Percentiles rank a stretch among this genome's conserved stretches.
Evolutionary conservation across 2,329 filamentous ascomycete genomes (phyloP).

Genomic region (Diaporthe sp.): DNA sequence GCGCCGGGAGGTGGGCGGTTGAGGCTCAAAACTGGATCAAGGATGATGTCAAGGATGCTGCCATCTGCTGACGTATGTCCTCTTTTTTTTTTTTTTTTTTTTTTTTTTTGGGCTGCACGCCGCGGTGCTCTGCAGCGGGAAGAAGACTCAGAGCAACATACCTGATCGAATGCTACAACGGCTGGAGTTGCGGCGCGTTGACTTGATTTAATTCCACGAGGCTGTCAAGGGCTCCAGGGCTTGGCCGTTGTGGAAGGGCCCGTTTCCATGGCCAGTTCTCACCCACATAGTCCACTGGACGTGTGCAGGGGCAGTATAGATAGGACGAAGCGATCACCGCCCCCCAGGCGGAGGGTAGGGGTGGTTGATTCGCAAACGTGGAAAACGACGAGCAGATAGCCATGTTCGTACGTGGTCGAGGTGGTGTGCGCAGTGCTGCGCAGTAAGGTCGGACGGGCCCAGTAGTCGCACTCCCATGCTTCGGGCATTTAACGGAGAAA

Average conservation of each 20-base stretch:
- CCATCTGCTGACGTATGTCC: background rate
- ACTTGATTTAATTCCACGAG: background rate
- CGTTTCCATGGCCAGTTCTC: background rate
- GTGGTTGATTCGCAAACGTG: background rate
- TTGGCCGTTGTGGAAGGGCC: background rate
- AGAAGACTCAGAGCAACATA: background rate
- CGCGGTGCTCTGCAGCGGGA: background rate
- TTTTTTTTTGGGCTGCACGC: background rate
- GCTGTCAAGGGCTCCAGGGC: background rate
- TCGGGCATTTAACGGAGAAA: slow-evolving; percentile 29
- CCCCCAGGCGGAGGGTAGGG: background rate
- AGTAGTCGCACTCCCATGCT: slow-evolving; percentile 7
- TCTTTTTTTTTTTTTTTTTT: too few species aligned
- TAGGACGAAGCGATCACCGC: slow-evolving; percentile 1
- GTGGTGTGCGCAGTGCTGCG: background rate
- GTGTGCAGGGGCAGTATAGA: background rate
- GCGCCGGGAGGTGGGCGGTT: slow-evolving; percentile 2
- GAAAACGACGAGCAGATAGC: background rate
- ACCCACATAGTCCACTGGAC: background rate
- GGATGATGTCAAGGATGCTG: slow-evolving; percentile 6
- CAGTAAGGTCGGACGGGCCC: background rate
- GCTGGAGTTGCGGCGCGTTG: too few species aligned
- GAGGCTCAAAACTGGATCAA: slow-evolving; percentile 20
- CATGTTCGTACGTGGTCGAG: background rate
- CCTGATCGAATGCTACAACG: background rate